phyloP scores from a whole-genome alignment of 345 rosid species.

The Anastatica hierochuntica region DNA sequence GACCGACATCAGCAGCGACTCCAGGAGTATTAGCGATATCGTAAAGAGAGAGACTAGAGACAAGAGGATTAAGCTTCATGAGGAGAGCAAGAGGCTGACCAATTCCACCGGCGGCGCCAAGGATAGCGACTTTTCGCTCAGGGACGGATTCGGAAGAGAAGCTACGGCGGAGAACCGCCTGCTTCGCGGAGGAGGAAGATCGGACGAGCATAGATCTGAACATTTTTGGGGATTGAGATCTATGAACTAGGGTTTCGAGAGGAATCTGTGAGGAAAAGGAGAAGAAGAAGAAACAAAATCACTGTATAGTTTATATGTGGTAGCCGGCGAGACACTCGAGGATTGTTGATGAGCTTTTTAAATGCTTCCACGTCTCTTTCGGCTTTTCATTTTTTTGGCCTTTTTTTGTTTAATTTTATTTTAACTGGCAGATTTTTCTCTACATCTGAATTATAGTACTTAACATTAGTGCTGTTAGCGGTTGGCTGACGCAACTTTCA shows the following conservation, averaged over 20 bases:
- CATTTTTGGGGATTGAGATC: slow-evolving; percentile 21
- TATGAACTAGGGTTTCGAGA: neutral
- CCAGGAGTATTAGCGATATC: slow-evolving; percentile 74
- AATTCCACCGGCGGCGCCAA: slow-evolving; percentile 79
- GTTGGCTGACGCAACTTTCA: no score
- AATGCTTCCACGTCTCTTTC: no score
- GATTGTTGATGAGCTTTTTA: no score
- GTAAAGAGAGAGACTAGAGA: slow-evolving; percentile 56
- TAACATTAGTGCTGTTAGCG: no score
- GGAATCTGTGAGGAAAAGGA: no score
- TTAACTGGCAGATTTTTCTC: no score
- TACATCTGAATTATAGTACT: no score
- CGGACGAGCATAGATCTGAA: slow-evolving; percentile 39
- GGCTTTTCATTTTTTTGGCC: no score
- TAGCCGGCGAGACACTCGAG: no score
- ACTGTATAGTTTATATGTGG: no score
- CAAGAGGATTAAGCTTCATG: slow-evolving; percentile 75
- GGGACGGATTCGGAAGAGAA: slow-evolving; percentile 54
- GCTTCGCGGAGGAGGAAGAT: slow-evolving; percentile 29
- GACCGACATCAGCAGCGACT: slow-evolving; percentile 75
- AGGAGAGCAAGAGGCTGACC: slow-evolving; percentile 74
- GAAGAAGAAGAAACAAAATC: no score
- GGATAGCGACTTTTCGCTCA: slow-evolving; percentile 59
- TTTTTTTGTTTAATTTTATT: no score
- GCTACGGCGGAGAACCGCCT: slow-evolving; percentile 40